Evolutionary conservation across 345 rosid genomes (phyloP).

Genomic region (Eucalyptus curtisii): DNA sequence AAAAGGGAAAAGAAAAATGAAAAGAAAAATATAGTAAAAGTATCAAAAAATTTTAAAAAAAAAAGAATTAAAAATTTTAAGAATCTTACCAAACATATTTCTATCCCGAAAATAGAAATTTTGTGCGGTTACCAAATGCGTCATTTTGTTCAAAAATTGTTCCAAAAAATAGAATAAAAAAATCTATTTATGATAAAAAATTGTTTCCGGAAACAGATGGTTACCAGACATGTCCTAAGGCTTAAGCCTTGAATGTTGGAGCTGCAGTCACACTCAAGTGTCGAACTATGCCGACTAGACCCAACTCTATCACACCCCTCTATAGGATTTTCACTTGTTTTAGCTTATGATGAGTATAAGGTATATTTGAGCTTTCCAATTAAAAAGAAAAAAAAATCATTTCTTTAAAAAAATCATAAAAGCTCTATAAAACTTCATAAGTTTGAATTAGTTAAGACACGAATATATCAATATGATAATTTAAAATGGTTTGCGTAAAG

Average conservation of each 20-base stretch:
- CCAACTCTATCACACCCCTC: neutral
- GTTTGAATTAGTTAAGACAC: neutral
- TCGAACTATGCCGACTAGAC: neutral
- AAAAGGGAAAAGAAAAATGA: too few relatives aligned
- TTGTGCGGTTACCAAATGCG: accelerated
- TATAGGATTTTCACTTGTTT: neutral
- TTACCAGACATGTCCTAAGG: too few relatives aligned
- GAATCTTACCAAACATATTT: too few relatives aligned
- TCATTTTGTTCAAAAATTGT: too few relatives aligned
- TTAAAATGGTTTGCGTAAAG: neutral
- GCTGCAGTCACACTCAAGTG: neutral
- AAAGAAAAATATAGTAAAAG: too few relatives aligned
- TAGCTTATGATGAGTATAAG: neutral
- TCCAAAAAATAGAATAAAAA: accelerated
- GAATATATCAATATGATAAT: neutral
- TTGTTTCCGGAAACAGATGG: accelerated
- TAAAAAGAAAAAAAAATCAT: neutral
- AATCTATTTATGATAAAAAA: accelerated
- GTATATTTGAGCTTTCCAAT: neutral
- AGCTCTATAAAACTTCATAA: neutral
- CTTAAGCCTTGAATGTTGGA: neutral
- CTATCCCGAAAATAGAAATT: too few relatives aligned
- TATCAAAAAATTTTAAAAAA: too few relatives aligned
- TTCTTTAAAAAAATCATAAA: neutral
- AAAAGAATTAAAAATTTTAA: too few relatives aligned